Evolutionary conservation across 495 filamentous ascomycete species (phyloP).

Genomic region (Neurospora cerealis): DNA sequence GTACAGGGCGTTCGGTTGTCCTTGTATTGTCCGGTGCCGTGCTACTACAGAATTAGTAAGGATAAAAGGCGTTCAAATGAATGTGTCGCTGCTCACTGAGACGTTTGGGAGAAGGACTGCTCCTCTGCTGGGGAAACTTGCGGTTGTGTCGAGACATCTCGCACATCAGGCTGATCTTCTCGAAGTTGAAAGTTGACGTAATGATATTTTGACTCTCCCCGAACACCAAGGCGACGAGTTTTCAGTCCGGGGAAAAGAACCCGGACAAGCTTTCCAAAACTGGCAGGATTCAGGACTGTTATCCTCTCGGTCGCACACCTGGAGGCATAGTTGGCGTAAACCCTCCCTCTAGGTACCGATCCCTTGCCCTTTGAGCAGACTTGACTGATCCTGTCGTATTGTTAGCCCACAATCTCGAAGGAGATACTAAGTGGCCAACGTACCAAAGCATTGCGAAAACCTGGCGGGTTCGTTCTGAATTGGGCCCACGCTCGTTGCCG

Average conservation of each 20-base stretch:
- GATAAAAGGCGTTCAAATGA: neutral
- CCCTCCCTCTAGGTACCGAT: constrained; percentile 82
- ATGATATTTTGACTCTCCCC: constrained; percentile 97
- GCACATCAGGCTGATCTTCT: constrained; percentile 46
- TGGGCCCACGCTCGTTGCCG: constrained; percentile 53
- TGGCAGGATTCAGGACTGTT: constrained; percentile 87
- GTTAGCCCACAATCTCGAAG: constrained; percentile 2
- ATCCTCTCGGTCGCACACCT: constrained; percentile 87
- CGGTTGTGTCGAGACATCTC: constrained; percentile 25
- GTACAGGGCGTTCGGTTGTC: constrained; percentile 50
- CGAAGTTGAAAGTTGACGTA: constrained; percentile 79
- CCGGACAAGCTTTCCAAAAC: constrained; percentile 92
- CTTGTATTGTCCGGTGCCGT: constrained; percentile 14
- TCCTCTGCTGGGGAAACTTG: constrained; percentile 28
- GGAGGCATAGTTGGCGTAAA: constrained; percentile 87
- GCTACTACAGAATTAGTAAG: constrained; percentile 10
- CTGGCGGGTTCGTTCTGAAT: constrained; percentile 90
- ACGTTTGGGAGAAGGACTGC: constrained; percentile 27
- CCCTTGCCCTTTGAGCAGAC: constrained; percentile 71
- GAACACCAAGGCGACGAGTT: constrained; percentile 81
- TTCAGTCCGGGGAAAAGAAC: constrained; percentile 93
- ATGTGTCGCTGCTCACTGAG: constrained; percentile 23
- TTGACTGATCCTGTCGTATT: constrained; percentile 58
- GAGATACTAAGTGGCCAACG: constrained; percentile 8
- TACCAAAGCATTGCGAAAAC: constrained; percentile 98